Conservation (phyloP, 345 rosid genomes). For the Linum lewisii region DNA sequence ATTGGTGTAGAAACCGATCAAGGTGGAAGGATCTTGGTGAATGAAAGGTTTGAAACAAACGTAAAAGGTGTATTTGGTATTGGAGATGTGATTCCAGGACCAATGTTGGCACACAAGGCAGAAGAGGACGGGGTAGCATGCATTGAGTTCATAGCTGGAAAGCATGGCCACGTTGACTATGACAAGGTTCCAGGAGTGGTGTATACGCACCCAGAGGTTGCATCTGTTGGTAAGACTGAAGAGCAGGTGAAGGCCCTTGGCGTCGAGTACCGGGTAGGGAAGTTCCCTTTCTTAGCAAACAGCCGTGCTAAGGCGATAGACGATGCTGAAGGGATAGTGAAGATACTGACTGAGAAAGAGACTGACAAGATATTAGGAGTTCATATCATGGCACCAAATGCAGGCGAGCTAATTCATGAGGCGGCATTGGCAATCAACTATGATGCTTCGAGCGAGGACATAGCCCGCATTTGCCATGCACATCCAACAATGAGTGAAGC, state of each 20-base stretch:
- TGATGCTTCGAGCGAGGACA: constrained; percentile 90
- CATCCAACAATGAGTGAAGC: constrained; percentile 99
- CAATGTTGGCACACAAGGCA: constrained; percentile 98
- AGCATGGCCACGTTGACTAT: constrained; percentile 91
- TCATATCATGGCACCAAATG: constrained; percentile 91
- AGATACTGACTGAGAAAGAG: constrained; percentile 96
- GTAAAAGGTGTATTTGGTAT: constrained; percentile 81
- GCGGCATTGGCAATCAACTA: constrained; percentile 80
- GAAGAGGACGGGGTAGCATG: constrained; percentile 99
- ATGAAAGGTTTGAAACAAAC: constrained; percentile 73
- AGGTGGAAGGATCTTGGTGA: constrained; percentile 66
- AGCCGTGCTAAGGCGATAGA: constrained; percentile 99
- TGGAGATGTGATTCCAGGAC: constrained; percentile 98
- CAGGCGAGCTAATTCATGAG: constrained; percentile 97
- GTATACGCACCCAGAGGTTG: constrained; percentile 97
- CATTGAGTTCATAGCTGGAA: constrained; percentile 93
- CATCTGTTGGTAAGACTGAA: constrained; percentile 93
- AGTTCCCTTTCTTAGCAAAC: constrained; percentile 95
- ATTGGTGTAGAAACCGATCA: constrained; percentile 91
- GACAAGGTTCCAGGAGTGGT: constrained; percentile 98
- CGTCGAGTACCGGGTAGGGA: constrained; percentile 73
- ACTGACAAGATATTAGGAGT: constrained; percentile 92
- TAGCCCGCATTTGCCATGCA: constrained; percentile 95
- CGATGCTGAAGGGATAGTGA: constrained; percentile 78
- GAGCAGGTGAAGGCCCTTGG: constrained; percentile 90